Base-by-base conservation (phyloP, 2,329 filamentous ascomycete genomes). In the Trichoderma aggressivum region DNA sequence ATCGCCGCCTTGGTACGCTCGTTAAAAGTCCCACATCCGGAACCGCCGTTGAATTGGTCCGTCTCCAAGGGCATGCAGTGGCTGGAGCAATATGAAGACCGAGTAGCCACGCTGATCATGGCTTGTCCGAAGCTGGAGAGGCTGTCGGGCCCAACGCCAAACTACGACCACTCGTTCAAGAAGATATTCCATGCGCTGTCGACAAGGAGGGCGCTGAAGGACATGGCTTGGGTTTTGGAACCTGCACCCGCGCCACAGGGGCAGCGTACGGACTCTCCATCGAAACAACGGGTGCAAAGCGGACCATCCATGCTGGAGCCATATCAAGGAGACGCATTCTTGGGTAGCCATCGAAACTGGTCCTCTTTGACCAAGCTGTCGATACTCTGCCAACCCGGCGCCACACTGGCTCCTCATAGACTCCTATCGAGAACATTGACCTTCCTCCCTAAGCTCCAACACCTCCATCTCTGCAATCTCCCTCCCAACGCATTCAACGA, bases 91-190 rank as follows among this genome's bases (percentile, higher is more conserved):
- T 90, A 91, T 75, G 83, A 88, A 72, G 84, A 89, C 74, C 78
- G 88, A 3, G 82, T 90, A 2, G 88, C 89, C 0, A 86, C 89
- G 6, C 79, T 91, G 28, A 82, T 91, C 71, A 89, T 90, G 88
- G 86, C 87, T 0, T 91, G 89, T 70, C 89, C 89, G 3, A 90
- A 91, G 73, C 81, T 91, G 12, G 89, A 91, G 79, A 82, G 84
- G 63, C 80, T 91, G 7, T 80, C 84, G 12, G 88, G 89, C 0
- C 86, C 87, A 50, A 83, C 87, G 69, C 83, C 85, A 3, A 78
- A 80, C 4, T 89, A 90, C 76, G 82, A 86, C 69, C 86, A 89
- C 78, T 82, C 84, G 1, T 89, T 87, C 74, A 86, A 83, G 76
- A 84, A 85, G 60, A 81, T 89, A 11, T 85, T 88, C 70, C 86